A percentile compares a stretch with the other conserved stretches of the same genome.
Evolutionary conservation across 164 flowering plant genomes (phyloP).

Genomic region (Liriodendron chinense): DNA sequence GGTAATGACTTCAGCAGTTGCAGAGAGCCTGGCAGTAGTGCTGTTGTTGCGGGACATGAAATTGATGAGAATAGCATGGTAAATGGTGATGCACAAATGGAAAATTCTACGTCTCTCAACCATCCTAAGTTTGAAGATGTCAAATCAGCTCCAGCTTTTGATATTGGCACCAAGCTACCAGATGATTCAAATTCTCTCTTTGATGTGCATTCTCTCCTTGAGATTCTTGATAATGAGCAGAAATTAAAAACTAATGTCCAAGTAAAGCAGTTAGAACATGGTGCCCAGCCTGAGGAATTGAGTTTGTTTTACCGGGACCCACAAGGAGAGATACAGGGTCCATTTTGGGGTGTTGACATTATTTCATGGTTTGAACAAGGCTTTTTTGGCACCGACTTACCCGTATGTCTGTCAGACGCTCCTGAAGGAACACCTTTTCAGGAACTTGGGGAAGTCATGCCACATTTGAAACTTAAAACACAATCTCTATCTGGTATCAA

Average conservation of each 20-base stretch:
- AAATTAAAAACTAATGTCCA: constrained; percentile 17
- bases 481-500: constrained; percentile 20
- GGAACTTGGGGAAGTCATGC: constrained; percentile 72
- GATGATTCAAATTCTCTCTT: constrained; percentile 41
- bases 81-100: neutral
- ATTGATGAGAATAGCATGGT: neutral
- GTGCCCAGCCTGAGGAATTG: constrained; percentile 56
- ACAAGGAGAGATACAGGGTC: constrained; percentile 90
- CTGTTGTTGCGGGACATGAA: neutral
- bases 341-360: constrained; percentile 81
- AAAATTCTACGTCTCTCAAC: neutral
- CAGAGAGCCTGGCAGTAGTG: constrained; percentile 16
- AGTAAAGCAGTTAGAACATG: constrained; percentile 19
- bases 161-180: constrained; percentile 28
- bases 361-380: constrained; percentile 92
- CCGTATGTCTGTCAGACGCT: constrained; percentile 73
- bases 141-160: constrained; percentile 21
- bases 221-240: constrained; percentile 20
- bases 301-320: constrained; percentile 83
- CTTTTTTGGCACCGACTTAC: constrained; percentile 82
- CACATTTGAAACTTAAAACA: constrained; percentile 46
- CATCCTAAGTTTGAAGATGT: constrained; percentile 15
- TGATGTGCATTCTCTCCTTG: constrained; percentile 29
- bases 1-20: constrained; percentile 10
- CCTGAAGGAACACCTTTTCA: constrained; percentile 67